A percentile compares a stretch with the other conserved stretches of the same genome.
These are phyloP conservation scores for Arthrobotrys musiformis DNA, from an alignment of 2,329 filamentous ascomycete species.

Conservation along the genomic window DNA sequence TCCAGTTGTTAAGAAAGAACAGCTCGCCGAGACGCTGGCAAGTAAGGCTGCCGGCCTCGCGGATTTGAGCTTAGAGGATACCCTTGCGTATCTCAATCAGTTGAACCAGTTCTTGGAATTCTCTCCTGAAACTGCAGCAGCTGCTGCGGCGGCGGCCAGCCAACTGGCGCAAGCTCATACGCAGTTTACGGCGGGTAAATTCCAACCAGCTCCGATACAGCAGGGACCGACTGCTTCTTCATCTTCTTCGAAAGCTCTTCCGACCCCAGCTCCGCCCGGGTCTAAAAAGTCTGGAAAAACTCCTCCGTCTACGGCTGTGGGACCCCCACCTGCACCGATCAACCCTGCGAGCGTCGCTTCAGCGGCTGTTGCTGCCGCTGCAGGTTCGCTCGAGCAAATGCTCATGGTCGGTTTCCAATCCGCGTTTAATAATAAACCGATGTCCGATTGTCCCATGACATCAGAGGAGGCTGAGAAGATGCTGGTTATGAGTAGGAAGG, in stretches of 20 bases:
- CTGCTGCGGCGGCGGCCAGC: slow-evolving; percentile 40
- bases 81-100: slow-evolving; percentile 48
- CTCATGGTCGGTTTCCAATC: slow-evolving; percentile 53
- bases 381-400: slow-evolving; percentile 46
- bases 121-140: slow-evolving; percentile 43
- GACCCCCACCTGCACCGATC: slow-evolving; percentile 40
- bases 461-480: slow-evolving; percentile 73
- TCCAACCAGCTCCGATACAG: slow-evolving; percentile 35
- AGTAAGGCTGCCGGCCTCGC: slow-evolving; percentile 47
- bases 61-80: slow-evolving; percentile 50
- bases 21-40: slow-evolving; percentile 36
- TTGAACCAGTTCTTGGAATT: slow-evolving; percentile 53
- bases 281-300: slow-evolving; percentile 20
- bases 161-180: slow-evolving; percentile 45
- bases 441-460: slow-evolving; percentile 64
- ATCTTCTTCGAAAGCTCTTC: slow-evolving; percentile 16
- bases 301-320: slow-evolving; percentile 18
- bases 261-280: not conserved
- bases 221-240: slow-evolving; percentile 12
- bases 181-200: slow-evolving; percentile 29
- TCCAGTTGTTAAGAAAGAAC: slow-evolving; percentile 44
- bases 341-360: slow-evolving; percentile 50
- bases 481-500: slow-evolving; percentile 67
- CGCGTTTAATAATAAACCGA: slow-evolving; percentile 27
- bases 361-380: slow-evolving; percentile 50